Base-by-base conservation (phyloP, 1,284 basidiomycete species). In the Wallemia mellicola region DNA sequence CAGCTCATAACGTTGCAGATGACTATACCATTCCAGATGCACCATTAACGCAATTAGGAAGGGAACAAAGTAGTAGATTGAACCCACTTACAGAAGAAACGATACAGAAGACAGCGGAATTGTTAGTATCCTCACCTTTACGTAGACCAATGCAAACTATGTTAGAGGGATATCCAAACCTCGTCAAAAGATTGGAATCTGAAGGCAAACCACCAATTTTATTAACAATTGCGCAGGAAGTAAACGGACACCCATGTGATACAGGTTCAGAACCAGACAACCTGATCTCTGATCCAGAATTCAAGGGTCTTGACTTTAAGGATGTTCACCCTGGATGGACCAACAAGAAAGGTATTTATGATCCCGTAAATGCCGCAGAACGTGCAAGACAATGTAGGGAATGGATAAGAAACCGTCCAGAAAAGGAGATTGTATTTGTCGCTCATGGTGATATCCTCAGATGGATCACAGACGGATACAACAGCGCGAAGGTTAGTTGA, bases 391-490 rank as follows among this genome's bases (percentile, higher is more conserved):
- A 61, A 58, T 67, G 69, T 0, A 64, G 70, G 54, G 59, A 60
- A 54, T 71, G 68, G 70, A 63, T 72, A 55, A 63, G 69, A 22
- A 62, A 64, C 5, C 62, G 69, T 27, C 61, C 62, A 17, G 71
- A 71, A 65, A 57, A 63, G 32, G 67, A 69, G 63, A 71, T 72
- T 61, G 70, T 72, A 26, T 67, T 72, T 30, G 70, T 71, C 3
- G 69, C 71, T 3, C 71, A 72, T 61, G 70, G 71, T 0, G 70
- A 71, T 59, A 69, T 72, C 25, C 60, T 72, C 27, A 63, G 71
- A 30, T 63, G 64, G 61, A 63, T 72, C 28, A 67, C 65, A 1
- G 67, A 70, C 32, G 66, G 67, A 0, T 26, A 66, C 25, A 63
- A 67, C 59, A 65, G 64, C 2, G 60, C 60, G 1, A 60, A 66